Evolutionary conservation across 1,284 basidiomycete species (phyloP).

Genomic region (Ceratobasidium sp.): DNA sequence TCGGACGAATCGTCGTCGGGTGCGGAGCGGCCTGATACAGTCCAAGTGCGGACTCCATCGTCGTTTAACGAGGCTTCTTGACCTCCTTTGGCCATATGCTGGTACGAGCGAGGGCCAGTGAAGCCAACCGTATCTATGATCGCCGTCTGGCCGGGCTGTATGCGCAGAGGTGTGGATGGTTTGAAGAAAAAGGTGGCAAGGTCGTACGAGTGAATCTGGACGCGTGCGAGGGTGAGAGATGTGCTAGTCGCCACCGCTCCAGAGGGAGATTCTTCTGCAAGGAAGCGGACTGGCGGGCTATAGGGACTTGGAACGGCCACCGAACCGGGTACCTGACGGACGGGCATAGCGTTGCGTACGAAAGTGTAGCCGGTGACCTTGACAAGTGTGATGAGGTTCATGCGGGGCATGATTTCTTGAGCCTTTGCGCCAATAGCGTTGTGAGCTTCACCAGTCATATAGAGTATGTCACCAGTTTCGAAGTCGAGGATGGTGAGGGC

Average conservation of each 20-base stretch:
- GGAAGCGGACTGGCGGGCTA: conserved; percentile 69
- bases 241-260: conserved; percentile 13
- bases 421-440: conserved; percentile 67
- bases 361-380: conserved; percentile 66
- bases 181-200: conserved; percentile 70
- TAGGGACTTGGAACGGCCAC: conserved; percentile 64
- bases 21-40: conserved; percentile 62
- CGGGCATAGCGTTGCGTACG: conserved; percentile 69
- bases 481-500: conserved; percentile 71
- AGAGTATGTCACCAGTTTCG: conserved; percentile 68
- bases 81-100: conserved; percentile 64
- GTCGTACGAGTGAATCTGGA: conserved; percentile 63
- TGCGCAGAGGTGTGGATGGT: conserved; percentile 55
- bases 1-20: conserved; percentile 50
- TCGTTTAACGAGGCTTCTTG: conserved; percentile 69
- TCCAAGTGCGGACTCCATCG: conserved; percentile 76
- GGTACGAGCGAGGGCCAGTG: conserved; percentile 63
- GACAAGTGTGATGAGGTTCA: conserved; percentile 66
- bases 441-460: conserved; percentile 70
- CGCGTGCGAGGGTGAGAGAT: conserved; percentile 56
- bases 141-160: conserved; percentile 68
- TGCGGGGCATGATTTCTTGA: conserved; percentile 68
- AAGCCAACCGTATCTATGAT: conserved; percentile 69
- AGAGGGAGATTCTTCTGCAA: conserved; percentile 63
- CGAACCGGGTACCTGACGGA: conserved; percentile 62